Evolutionary conservation across 2,329 filamentous ascomycete species (phyloP).

Genomic region (Ascochyta lentis): DNA sequence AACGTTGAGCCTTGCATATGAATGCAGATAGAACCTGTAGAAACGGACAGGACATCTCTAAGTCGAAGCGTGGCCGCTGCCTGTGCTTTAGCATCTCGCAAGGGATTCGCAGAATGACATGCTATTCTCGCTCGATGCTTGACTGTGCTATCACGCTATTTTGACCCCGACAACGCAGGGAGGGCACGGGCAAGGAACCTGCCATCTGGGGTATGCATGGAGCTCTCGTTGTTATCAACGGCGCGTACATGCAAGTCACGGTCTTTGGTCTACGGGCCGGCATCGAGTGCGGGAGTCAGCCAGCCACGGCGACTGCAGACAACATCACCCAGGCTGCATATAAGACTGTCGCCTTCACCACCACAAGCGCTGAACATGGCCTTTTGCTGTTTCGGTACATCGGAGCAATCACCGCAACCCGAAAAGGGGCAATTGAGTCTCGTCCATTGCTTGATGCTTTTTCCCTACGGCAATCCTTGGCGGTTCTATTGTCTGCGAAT

Average conservation of each 20-base stretch:
- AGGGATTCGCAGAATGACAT: neutral
- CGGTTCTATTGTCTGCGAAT: slow-evolving; percentile 7
- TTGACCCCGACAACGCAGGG: slow-evolving; percentile 1
- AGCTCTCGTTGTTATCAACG: slow-evolving; percentile 5
- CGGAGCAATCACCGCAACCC: slow-evolving; percentile 1
- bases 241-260: slow-evolving; percentile 5
- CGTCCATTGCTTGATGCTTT: slow-evolving; percentile 2
- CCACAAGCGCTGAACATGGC: neutral
- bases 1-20: too few relatives aligned
- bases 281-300: neutral
- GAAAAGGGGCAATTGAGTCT: slow-evolving; percentile 8
- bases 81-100: neutral
- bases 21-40: too few relatives aligned
- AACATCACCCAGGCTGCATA: slow-evolving; percentile 1
- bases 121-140: neutral
- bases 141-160: neutral
- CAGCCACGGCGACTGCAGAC: slow-evolving; percentile 3
- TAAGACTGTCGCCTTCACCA: neutral
- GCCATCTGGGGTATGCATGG: slow-evolving; percentile 1
- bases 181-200: neutral
- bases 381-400: neutral
- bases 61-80: too few relatives aligned
- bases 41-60: too few relatives aligned
- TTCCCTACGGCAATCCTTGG: slow-evolving; percentile 11
- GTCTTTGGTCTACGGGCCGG: neutral